Evolutionary conservation across 768 basidiomycete genomes (phyloP).

Genomic region (Phlegmacium glaucopus): DNA sequence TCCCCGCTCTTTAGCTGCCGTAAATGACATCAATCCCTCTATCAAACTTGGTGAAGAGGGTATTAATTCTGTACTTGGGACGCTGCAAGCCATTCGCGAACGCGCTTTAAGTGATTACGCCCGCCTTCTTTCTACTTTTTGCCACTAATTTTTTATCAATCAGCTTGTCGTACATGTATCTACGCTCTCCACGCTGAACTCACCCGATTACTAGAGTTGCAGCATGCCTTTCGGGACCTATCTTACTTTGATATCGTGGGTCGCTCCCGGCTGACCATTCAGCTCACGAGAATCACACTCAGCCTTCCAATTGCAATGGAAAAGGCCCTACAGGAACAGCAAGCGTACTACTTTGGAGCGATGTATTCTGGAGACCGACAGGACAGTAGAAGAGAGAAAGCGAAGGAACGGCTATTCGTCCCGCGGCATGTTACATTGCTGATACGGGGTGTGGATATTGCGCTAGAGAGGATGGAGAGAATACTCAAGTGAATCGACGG

Average conservation of each 20-base stretch:
- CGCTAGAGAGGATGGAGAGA: conserved; percentile 66
- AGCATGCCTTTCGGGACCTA: conserved; percentile 69
- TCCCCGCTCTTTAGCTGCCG: conserved; percentile 45
- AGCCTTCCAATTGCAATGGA: conserved; percentile 74
- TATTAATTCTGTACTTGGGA: conserved; percentile 69
- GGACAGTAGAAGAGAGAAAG: conserved; percentile 5
- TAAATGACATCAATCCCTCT: conserved; percentile 78
- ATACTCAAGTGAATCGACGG: conserved; percentile 33
- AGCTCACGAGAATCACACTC: conserved; percentile 74
- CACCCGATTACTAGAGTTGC: conserved; percentile 77
- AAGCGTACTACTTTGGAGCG: conserved; percentile 14
- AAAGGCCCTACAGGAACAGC: conserved; percentile 54
- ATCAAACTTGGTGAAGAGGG: conserved; percentile 76
- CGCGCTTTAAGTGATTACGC: conserved; percentile 65
- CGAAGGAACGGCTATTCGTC: conserved; percentile 33
- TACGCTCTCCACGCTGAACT: conserved; percentile 71
- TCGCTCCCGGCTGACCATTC: conserved; percentile 72
- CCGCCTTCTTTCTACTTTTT: not conserved
- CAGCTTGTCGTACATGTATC: conserved; percentile 76
- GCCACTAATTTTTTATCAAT: conserved; percentile 2
- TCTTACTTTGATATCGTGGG: conserved; percentile 77
- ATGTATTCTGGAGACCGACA: not conserved
- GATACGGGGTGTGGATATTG: conserved; percentile 57
- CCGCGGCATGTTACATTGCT: conserved; percentile 57
- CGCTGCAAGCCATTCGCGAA: conserved; percentile 68